Percentiles rank a stretch among this genome's conserved stretches.
Evolutionary conservation across 257 asterid genomes (phyloP).

Genomic region (Solanum phureja): DNA sequence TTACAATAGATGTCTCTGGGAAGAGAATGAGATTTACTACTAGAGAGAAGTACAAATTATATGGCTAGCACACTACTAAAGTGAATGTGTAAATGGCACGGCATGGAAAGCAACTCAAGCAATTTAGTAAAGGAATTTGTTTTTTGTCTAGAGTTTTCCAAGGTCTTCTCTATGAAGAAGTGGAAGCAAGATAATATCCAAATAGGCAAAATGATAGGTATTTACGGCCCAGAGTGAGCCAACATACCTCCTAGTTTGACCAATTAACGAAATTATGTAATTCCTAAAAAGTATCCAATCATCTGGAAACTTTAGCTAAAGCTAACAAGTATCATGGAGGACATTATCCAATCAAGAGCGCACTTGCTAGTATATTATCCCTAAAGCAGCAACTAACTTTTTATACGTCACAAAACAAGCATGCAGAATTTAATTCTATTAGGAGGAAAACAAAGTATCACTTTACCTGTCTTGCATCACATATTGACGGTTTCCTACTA

Average conservation of each 20-base stretch:
- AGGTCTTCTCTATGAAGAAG: not conserved
- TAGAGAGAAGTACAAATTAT: not conserved
- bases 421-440: not conserved
- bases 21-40: not conserved
- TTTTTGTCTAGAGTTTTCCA: not conserved
- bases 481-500: constrained; percentile 30
- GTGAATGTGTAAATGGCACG: not conserved
- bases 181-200: not conserved
- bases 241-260: not conserved
- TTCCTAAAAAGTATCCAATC: not conserved
- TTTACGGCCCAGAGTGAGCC: not conserved
- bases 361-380: not conserved
- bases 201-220: not conserved
- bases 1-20: not conserved
- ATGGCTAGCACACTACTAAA: not conserved
- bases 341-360: not conserved
- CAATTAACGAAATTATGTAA: not conserved
- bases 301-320: not conserved
- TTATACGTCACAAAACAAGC: not conserved
- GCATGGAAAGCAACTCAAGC: not conserved
- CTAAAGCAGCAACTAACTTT: not conserved
- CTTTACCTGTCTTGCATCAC: constrained; percentile 48
- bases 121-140: not conserved
- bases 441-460: not conserved
- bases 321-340: not conserved